A percentile compares a stretch with the other conserved stretches of the same genome.
Conservation (phyloP, 108 stramenopile genomes). For the Parietichytrium sp. region DNA sequence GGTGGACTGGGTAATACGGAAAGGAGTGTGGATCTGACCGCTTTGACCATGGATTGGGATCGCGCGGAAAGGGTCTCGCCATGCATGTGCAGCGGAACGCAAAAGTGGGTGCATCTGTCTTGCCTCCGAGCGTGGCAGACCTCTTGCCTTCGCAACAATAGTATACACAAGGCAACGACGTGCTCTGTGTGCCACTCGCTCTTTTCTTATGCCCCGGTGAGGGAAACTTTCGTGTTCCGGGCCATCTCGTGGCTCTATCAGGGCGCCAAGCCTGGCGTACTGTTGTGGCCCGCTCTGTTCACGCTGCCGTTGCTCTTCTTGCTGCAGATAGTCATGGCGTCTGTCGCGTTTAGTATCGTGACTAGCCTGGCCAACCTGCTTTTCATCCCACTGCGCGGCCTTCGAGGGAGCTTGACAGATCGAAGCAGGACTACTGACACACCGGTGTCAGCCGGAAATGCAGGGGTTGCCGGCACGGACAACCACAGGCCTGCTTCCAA, state of each 20-base stretch:
- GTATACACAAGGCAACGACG: not conserved
- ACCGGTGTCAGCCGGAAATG: not conserved
- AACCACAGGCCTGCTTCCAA: not conserved
- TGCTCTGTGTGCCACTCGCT: slow-evolving; percentile 7
- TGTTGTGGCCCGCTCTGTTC: slow-evolving; percentile 19
- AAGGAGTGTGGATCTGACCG: no score
- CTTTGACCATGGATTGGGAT: no score
- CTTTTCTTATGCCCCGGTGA: not conserved
- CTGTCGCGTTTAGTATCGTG: not conserved
- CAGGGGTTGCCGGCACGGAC: not conserved
- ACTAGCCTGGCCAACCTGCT: not conserved
- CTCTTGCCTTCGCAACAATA: not conserved
- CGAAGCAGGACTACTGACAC: not conserved
- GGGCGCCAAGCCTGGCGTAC: not conserved
- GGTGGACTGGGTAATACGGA: no score
- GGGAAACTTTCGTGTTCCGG: not conserved
- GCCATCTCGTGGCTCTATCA: not conserved
- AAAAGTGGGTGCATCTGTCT: slow-evolving; percentile 6
- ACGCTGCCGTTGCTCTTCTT: not conserved
- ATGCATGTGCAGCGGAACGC: slow-evolving; percentile 17
- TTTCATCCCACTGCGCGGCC: not conserved
- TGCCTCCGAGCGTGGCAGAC: slow-evolving; percentile 28
- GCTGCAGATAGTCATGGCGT: slow-evolving; percentile 17
- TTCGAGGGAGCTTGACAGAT: not conserved
- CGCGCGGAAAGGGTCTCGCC: not conserved